phyloP scores from a whole-genome alignment of 352 stramenopile species.

The Phytophthora pluvialis region DNA sequence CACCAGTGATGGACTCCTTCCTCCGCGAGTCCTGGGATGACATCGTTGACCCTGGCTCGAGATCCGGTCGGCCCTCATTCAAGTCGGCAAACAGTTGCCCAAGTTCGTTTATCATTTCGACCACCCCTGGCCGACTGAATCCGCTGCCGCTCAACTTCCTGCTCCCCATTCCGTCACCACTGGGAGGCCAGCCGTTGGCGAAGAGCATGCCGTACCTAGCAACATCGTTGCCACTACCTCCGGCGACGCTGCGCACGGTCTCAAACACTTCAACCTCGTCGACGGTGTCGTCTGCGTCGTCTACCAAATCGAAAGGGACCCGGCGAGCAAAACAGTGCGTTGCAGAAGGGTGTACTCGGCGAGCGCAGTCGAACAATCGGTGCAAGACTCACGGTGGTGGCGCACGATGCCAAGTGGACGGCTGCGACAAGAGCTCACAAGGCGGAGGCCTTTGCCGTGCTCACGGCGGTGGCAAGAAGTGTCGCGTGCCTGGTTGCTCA shows the following conservation, averaged over 20 bases:
- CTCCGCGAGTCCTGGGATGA: constrained; percentile 66
- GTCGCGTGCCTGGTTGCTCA: constrained; percentile 62
- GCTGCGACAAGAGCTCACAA: constrained; percentile 83
- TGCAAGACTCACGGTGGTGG: constrained; percentile 86
- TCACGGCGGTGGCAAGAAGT: constrained; percentile 77
- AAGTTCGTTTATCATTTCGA: constrained; percentile 25
- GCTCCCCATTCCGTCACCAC: constrained; percentile 17
- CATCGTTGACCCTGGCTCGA: constrained; percentile 37
- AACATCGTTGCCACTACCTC: constrained; percentile 27
- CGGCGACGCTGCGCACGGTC: constrained; percentile 27
- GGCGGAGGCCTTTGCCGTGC: constrained; percentile 61
- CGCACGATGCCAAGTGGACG: constrained; percentile 69
- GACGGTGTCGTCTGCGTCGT: constrained; percentile 32
- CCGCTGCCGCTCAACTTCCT: constrained; percentile 40
- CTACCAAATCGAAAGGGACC: constrained; percentile 36
- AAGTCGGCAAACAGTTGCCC: constrained; percentile 13
- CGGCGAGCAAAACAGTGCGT: constrained; percentile 74
- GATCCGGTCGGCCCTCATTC: constrained; percentile 37
- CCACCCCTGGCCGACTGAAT: constrained; percentile 31
- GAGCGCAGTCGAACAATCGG: constrained; percentile 80
- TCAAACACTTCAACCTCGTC: constrained; percentile 37
- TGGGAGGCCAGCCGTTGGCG: constrained; percentile 12
- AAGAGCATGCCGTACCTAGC: constrained; percentile 32
- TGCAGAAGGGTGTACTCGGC: constrained; percentile 58
- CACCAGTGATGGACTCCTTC: constrained; percentile 66